These are phyloP conservation scores for Teunomyces atbi DNA, from an alignment of 805 yeast species.

Conservation along the genomic window DNA sequence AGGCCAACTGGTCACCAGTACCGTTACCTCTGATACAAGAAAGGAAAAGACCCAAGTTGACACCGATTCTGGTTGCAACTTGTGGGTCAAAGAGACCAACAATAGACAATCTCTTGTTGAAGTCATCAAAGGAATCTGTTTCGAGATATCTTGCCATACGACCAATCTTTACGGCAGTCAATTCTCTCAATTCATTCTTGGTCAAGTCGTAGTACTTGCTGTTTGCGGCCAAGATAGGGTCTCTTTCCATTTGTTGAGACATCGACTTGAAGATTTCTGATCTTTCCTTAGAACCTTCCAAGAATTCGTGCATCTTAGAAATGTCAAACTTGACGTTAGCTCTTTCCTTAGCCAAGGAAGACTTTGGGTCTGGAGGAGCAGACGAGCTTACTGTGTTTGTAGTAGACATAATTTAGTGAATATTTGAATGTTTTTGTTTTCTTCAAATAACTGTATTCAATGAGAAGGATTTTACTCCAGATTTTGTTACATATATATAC, in stretches of 20 bases:
- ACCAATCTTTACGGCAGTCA: slow-evolving; percentile 59
- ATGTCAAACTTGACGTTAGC: slow-evolving; percentile 35
- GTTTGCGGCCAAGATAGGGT: slow-evolving; percentile 59
- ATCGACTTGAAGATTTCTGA: slow-evolving; percentile 48
- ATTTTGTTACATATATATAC: slow-evolving; percentile 5
- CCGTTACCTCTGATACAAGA: slow-evolving; percentile 85
- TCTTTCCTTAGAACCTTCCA: slow-evolving; percentile 52
- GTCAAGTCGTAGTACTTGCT: slow-evolving; percentile 56
- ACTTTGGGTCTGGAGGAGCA: slow-evolving; percentile 30
- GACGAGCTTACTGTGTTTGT: slow-evolving; percentile 10
- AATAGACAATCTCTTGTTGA: slow-evolving; percentile 58
- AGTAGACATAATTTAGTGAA: slow-evolving; percentile 5
- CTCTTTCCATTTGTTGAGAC: slow-evolving; percentile 61
- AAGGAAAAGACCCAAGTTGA: slow-evolving; percentile 82
- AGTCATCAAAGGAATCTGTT: slow-evolving; percentile 40
- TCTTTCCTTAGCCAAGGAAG: slow-evolving; percentile 45
- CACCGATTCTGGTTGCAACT: slow-evolving; percentile 78
- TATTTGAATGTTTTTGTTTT: background rate
- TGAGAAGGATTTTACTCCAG: slow-evolving; percentile 3
- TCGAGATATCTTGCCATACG: slow-evolving; percentile 64
- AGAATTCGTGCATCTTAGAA: slow-evolving; percentile 47
- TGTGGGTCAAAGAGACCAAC: slow-evolving; percentile 74
- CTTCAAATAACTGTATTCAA: background rate
- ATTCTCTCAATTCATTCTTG: slow-evolving; percentile 56
- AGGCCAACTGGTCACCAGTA: slow-evolving; percentile 75